Percentiles rank a stretch among this genome's conserved stretches.
phyloP scores from a whole-genome alignment of 331 rosid genomes.

The Phaseolus coccineus region DNA sequence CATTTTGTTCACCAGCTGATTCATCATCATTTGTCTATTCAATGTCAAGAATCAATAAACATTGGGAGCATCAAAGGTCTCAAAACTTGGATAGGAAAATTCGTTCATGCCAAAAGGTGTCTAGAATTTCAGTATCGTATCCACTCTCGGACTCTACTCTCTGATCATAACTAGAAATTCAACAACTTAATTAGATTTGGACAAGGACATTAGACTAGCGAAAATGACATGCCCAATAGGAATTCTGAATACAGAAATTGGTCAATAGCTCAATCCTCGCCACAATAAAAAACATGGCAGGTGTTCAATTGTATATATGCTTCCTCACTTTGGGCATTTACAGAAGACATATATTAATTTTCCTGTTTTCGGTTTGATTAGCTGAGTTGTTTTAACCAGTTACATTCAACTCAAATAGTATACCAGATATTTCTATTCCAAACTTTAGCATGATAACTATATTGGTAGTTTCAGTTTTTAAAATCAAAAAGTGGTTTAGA shows the following conservation, averaged over 20 bases:
- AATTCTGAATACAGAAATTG: not conserved
- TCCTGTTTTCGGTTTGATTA: not conserved
- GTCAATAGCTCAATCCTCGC: not conserved
- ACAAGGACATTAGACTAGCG: not conserved
- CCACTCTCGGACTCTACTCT: not conserved
- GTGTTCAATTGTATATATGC: not conserved
- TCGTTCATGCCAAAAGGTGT: not conserved
- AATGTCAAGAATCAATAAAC: not conserved
- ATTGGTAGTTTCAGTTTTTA: not conserved
- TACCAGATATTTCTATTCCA: not conserved
- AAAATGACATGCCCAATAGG: not conserved
- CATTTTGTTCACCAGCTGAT: not conserved
- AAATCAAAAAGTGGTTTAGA: not conserved
- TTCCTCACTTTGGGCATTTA: not conserved
- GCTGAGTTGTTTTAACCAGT: not conserved
- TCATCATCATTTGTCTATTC: constrained; percentile 16
- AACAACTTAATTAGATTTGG: not conserved
- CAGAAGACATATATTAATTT: not conserved
- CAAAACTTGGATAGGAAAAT: not conserved
- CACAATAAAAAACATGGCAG: not conserved
- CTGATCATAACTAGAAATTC: constrained; percentile 4
- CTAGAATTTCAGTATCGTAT: not conserved
- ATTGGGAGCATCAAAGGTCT: constrained; percentile 13
- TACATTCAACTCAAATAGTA: not conserved
- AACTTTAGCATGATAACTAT: not conserved